A percentile compares a stretch with the other conserved stretches of the same genome.
These are phyloP conservation scores for Solanum aculeatissimum DNA, from an alignment of 305 asterid species.

Conservation along the genomic window DNA sequence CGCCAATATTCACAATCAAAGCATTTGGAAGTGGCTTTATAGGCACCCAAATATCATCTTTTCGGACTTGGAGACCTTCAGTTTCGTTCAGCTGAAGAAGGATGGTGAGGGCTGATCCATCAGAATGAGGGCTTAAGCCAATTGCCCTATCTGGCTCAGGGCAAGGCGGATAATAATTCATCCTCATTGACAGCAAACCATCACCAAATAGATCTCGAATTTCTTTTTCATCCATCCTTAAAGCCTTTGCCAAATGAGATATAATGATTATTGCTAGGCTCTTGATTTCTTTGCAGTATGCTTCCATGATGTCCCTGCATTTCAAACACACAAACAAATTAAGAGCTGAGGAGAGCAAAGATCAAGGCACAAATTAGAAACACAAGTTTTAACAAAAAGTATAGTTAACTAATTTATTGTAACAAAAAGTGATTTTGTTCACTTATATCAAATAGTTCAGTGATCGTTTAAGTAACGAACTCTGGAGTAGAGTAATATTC, in stretches of 20 bases:
- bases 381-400: not conserved
- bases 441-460: not conserved
- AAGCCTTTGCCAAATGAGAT: conserved; percentile 23
- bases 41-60: not conserved
- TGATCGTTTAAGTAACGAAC: not conserved
- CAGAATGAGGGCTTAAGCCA: conserved; percentile 17
- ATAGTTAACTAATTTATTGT: no score
- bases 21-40: conserved; percentile 19
- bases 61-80: not conserved
- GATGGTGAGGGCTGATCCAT: conserved; percentile 46
- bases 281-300: conserved; percentile 24
- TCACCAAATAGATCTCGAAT: conserved; percentile 14
- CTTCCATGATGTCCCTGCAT: conserved; percentile 25
- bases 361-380: not conserved
- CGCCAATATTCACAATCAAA: conserved; percentile 26
- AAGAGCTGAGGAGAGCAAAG: not conserved
- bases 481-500: not conserved
- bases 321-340: not conserved
- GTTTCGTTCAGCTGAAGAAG: conserved; percentile 4
- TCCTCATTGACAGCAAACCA: conserved; percentile 34
- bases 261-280: conserved; percentile 18
- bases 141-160: conserved; percentile 32
- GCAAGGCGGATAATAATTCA: conserved; percentile 53
- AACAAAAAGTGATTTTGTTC: no score
- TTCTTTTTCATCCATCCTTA: conserved; percentile 25